Evolutionary conservation across 2,329 filamentous ascomycete species (phyloP), one percentile per base, ranked within the genome.

Genomic region (Pestalotiopsis sp.): DNA sequence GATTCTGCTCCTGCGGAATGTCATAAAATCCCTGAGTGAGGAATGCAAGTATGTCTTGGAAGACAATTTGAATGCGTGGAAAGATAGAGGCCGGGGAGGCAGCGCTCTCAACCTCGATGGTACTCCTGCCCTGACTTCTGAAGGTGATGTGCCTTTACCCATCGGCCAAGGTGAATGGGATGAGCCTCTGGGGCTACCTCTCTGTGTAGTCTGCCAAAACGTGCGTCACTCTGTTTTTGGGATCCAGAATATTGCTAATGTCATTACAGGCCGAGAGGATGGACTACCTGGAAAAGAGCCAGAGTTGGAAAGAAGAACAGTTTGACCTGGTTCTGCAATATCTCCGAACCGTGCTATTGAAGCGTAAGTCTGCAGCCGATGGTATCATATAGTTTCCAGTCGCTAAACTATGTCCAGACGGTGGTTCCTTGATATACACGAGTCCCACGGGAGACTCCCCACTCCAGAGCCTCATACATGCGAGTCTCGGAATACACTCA

Each of bases 241-340:
- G 7, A 4, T 4, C 14, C 5, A 25, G 69, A 25, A 61, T 64
- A 31, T 62, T 67, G 14, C 25, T 4, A 64, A 67, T 45, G 23
- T 31, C 27, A 25, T 7, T 27, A 41, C 73, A 94, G 91, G 89
- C 94, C 14, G 94, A 97, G 81, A 94, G 93, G 79, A 97, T 98
- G 79, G 95, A 98, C 77, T 88, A 90, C 52, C 81, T 99, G 69
- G 96, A 98, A 81, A 94, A 93, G 79, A 95, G 94, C 65, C 91
- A 95, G 69, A 90, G 92, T 14, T 99, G 95, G 94, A 95, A 94
- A 81, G 96, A 99, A 80, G 94, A 97, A 73, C 92, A 97, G 75
- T 99, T 99, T 76, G 96, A 99, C 79, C 95, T 96, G 73, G 93
- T 99, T 58, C 86, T 98, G 69, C 96, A 99, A 78, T 97, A 95